A percentile compares a stretch with the other conserved stretches of the same genome.
These are phyloP conservation scores for Ceratocystis variospora DNA, from an alignment of 2,329 filamentous ascomycete genomes.

Conservation along the genomic window DNA sequence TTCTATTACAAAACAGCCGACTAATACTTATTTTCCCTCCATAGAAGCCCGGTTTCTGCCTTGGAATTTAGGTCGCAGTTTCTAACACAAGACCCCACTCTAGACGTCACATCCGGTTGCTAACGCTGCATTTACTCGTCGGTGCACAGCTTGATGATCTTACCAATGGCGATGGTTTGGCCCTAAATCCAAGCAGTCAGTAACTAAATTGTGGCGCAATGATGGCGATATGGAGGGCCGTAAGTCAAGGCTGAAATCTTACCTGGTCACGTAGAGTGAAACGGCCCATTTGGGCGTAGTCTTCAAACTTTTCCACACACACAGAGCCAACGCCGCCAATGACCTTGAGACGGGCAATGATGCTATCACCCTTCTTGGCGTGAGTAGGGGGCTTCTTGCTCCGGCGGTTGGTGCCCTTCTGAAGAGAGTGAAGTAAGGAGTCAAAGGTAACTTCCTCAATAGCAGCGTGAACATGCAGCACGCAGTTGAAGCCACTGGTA, in stretches of 20 bases:
- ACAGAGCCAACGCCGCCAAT: conserved; percentile 74
- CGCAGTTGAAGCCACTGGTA: conserved; percentile 91
- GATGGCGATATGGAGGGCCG: not conserved
- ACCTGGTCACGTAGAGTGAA: conserved; percentile 85
- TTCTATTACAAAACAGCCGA: not conserved
- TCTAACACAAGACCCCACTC: not conserved
- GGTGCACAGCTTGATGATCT: conserved; percentile 77
- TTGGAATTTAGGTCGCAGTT: not conserved
- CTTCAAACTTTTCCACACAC: conserved; percentile 88
- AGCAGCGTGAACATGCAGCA: conserved; percentile 90
- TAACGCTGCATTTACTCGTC: conserved; percentile 24
- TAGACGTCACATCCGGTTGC: conserved; percentile 8
- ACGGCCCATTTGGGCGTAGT: conserved; percentile 85
- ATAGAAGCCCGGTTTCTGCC: not conserved
- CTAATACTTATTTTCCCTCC: not conserved
- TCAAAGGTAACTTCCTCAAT: conserved; percentile 95
- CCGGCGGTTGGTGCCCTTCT: conserved; percentile 87
- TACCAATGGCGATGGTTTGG: conserved; percentile 98
- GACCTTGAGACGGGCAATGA: conserved; percentile 84
- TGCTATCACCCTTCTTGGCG: conserved; percentile 65
- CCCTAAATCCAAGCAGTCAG: conserved; percentile 41
- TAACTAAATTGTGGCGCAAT: not conserved
- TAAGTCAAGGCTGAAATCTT: conserved; percentile 24
- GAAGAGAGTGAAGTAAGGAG: conserved; percentile 77
- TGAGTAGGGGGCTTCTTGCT: conserved; percentile 89